A percentile compares a stretch with the other conserved stretches of the same genome.
Conservation (phyloP, 2,329 filamentous ascomycete species). For the Amesomyces nigricolor region DNA sequence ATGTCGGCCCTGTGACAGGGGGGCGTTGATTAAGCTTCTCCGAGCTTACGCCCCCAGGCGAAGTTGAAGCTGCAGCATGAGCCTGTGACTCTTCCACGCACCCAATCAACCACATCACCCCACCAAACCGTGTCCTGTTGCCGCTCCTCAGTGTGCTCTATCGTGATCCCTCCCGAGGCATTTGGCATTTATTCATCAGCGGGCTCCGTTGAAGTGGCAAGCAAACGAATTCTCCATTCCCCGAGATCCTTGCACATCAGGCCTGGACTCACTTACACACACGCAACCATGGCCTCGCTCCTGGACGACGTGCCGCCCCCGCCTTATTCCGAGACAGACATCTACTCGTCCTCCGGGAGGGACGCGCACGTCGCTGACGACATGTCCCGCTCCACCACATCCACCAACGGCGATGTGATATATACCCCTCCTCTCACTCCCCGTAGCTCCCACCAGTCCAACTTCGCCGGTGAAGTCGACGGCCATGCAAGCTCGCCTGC, state of each 20-base stretch:
- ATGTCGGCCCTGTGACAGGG: background rate
- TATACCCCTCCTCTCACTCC: conserved; percentile 50
- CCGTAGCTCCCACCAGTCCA: conserved; percentile 30
- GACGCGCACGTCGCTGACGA: conserved; percentile 23
- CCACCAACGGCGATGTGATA: conserved; percentile 41
- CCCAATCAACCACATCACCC: conserved; percentile 10
- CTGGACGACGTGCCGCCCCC: conserved; percentile 43
- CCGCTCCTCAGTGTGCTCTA: background rate
- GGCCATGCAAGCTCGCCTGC: conserved; percentile 32
- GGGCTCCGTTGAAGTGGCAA: conserved; percentile 6
- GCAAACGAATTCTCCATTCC: background rate
- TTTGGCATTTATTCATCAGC: conserved; percentile 2
- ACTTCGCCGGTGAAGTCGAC: conserved; percentile 28
- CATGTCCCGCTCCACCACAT: conserved; percentile 32
- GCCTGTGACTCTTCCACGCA: conserved; percentile 6
- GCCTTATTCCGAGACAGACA: conserved; percentile 54
- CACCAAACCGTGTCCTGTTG: background rate
- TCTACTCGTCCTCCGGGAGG: conserved; percentile 41
- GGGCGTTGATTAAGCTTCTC: conserved; percentile 14
- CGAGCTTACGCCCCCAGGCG: conserved; percentile 9
- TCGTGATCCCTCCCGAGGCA: background rate
- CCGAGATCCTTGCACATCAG: background rate
- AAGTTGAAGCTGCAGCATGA: background rate
- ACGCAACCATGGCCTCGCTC: conserved; percentile 27
- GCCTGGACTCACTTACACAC: conserved; percentile 5